Conservation (phyloP, 2,329 filamentous ascomycete species). For the Chrysosporium keratinophilum region DNA sequence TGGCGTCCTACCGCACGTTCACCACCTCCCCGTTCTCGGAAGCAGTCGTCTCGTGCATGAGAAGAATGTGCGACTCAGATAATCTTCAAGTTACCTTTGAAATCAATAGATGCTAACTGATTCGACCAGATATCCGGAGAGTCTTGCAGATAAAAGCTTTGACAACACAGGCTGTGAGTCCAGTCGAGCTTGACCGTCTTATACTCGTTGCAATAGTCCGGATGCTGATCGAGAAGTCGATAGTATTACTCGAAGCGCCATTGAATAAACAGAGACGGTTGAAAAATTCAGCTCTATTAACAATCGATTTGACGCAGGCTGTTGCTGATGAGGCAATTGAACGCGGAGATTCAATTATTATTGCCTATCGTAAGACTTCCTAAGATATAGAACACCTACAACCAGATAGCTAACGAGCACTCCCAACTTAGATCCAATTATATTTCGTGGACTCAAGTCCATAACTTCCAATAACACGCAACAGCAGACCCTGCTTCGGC, state of each 20-base stretch:
- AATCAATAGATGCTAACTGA: conserved; percentile 2
- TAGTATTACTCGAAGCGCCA: conserved; percentile 60
- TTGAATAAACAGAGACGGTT: conserved; percentile 47
- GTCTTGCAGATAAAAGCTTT: conserved; percentile 78
- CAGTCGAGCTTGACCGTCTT: too few relatives aligned
- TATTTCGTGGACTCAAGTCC: conserved; percentile 85
- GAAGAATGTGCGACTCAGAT: conserved; percentile 52
- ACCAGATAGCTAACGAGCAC: neutral
- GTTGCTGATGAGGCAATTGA: conserved; percentile 85
- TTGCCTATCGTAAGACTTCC: conserved; percentile 66
- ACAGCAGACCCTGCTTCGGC: conserved; percentile 69
- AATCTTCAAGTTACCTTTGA: neutral
- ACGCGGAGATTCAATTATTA: conserved; percentile 63
- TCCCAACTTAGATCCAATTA: conserved; percentile 61
- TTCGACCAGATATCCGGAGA: conserved; percentile 65
- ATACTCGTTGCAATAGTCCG: neutral
- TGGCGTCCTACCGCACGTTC: conserved; percentile 16
- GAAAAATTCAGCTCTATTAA: conserved; percentile 62
- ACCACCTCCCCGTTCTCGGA: conserved; percentile 50
- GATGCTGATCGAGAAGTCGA: neutral
- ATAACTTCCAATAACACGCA: conserved; percentile 76
- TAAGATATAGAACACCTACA: neutral
- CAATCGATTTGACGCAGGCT: conserved; percentile 79
- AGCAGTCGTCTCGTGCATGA: conserved; percentile 68
- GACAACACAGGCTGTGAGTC: conserved; percentile 69